phyloP scores from a whole-genome alignment of 2,329 filamentous ascomycete species.

The Pyricularia pennisetigena region DNA sequence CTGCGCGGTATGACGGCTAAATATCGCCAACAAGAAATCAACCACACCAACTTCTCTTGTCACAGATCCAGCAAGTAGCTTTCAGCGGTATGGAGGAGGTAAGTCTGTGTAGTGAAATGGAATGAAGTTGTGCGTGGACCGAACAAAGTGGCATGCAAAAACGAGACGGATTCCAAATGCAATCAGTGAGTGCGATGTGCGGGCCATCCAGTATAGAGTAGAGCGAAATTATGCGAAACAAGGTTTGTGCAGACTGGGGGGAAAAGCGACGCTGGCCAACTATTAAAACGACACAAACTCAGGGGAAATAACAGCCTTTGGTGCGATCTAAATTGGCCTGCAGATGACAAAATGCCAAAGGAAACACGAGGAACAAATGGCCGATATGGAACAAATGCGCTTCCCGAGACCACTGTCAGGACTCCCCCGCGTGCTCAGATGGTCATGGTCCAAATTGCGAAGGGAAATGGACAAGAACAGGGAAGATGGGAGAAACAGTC shows the following conservation, averaged over 20 bases:
- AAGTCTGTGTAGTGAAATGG: neutral
- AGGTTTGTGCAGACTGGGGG: neutral
- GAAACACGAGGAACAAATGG: neutral
- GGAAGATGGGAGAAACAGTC: slow-evolving; percentile 2
- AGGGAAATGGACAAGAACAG: neutral
- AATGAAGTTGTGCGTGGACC: neutral
- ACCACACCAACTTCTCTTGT: neutral
- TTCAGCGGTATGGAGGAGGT: neutral
- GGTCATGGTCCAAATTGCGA: neutral
- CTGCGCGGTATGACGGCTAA: neutral
- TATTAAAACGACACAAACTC: neutral
- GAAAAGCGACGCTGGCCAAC: slow-evolving; percentile 1
- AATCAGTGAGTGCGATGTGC: neutral
- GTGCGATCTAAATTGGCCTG: neutral
- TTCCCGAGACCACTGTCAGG: neutral
- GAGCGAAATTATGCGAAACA: neutral
- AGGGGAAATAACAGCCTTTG: neutral
- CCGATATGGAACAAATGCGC: neutral
- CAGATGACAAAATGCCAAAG: neutral
- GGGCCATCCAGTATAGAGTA: neutral
- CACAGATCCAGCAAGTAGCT: neutral
- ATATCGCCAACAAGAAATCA: neutral
- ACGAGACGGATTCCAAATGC: neutral
- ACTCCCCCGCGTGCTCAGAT: neutral
- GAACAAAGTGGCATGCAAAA: neutral